Conservation (phyloP, 441 rosid genomes). For the Brassica hybrid region DNA sequence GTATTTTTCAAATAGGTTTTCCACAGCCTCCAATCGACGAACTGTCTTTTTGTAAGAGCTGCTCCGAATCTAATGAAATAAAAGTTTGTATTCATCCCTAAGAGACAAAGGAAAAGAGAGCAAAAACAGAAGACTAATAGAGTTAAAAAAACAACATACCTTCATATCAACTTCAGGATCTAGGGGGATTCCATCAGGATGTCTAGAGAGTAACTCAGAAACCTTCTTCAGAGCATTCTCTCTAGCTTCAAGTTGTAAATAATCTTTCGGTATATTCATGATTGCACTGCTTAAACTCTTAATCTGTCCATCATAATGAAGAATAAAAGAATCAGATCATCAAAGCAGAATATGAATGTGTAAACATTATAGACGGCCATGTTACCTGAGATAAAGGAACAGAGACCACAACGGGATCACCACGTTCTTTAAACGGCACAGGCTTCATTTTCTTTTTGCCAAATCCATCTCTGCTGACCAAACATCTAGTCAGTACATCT, state of each 20-base stretch:
- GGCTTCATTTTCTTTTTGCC: slow-evolving; percentile 67
- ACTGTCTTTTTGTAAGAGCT: slow-evolving; percentile 77
- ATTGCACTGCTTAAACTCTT: slow-evolving; percentile 81
- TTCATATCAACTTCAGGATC: too few relatives aligned
- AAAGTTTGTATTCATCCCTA: slow-evolving; percentile 25
- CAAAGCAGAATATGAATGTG: neutral
- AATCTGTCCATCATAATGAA: slow-evolving; percentile 56
- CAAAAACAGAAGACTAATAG: slow-evolving; percentile 6
- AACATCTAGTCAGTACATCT: slow-evolving; percentile 89
- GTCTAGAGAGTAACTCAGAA: slow-evolving; percentile 79
- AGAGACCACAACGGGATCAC: slow-evolving; percentile 86
- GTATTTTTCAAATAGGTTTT: slow-evolving; percentile 85
- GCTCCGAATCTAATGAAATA: slow-evolving; percentile 66
- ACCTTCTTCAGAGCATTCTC: slow-evolving; percentile 90
- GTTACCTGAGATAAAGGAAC: slow-evolving; percentile 78
- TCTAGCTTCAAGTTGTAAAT: slow-evolving; percentile 83
- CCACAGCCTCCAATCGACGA: slow-evolving; percentile 86
- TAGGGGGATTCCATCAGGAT: slow-evolving; percentile 59
- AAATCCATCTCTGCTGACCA: slow-evolving; percentile 61
- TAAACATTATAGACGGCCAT: neutral
- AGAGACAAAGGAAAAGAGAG: slow-evolving; percentile 15
- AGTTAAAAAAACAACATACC: neutral
- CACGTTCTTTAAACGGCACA: slow-evolving; percentile 70
- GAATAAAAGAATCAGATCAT: slow-evolving; percentile 29
- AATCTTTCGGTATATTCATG: slow-evolving; percentile 80